Percentiles rank a stretch among this genome's conserved stretches.
phyloP scores from a whole-genome alignment of 1,284 basidiomycete genomes.

The Athelia psychrophila region DNA sequence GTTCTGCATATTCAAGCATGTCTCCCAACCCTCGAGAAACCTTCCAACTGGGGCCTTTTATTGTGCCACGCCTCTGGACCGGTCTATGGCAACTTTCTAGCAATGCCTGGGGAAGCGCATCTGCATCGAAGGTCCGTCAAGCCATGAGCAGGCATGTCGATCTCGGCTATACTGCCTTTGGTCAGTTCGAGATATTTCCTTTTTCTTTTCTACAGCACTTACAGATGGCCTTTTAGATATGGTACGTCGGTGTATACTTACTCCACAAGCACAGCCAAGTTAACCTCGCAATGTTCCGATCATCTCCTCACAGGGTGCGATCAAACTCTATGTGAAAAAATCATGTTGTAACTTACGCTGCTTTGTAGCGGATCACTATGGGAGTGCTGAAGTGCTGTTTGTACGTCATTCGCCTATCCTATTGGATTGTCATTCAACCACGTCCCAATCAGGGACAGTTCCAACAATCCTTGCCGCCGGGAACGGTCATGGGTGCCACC shows the following conservation, averaged over 20 bases:
- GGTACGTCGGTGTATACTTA: constrained; percentile 13
- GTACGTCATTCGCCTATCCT: constrained; percentile 37
- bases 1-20: background rate
- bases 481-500: constrained; percentile 64
- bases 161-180: constrained; percentile 71
- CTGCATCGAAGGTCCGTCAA: constrained; percentile 60
- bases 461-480: constrained; percentile 39
- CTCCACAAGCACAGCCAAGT: background rate
- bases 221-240: constrained; percentile 22
- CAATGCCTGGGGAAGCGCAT: constrained; percentile 77
- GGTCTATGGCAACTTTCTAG: constrained; percentile 84
- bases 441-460: constrained; percentile 59
- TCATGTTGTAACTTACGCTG: background rate
- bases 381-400: constrained; percentile 74
- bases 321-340: background rate
- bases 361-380: constrained; percentile 75
- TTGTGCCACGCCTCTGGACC: constrained; percentile 65
- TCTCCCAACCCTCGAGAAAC: constrained; percentile 36
- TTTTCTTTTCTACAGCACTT: constrained; percentile 2
- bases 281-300: no score
- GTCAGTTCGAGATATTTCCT: constrained; percentile 33
- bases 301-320: background rate
- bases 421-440: constrained; percentile 2
- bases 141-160: constrained; percentile 65
- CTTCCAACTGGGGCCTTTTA: constrained; percentile 58